Evolutionary conservation across 2,329 filamentous ascomycete species (phyloP).

Genomic region (Lasiodiplodia theobromae): DNA sequence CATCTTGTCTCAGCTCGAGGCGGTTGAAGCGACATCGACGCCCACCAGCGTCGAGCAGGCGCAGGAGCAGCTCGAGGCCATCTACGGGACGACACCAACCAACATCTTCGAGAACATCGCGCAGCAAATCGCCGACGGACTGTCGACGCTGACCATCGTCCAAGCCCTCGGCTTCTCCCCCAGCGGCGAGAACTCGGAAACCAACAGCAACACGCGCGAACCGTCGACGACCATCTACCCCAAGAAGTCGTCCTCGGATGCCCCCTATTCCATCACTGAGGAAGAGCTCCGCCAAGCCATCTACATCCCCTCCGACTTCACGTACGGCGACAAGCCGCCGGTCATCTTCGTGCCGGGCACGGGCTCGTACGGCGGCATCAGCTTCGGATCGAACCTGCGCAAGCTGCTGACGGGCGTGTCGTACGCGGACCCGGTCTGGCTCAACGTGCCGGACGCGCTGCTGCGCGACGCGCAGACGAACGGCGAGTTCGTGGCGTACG

Average conservation of each 20-base stretch:
- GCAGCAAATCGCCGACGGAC: conserved; percentile 37
- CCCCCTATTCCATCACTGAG: conserved; percentile 58
- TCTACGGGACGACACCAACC: conserved; percentile 35
- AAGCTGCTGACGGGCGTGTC: conserved; percentile 54
- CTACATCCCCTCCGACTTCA: conserved; percentile 59
- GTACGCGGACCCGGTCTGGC: conserved; percentile 60
- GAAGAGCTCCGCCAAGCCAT: conserved; percentile 58
- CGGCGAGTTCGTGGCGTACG: conserved; percentile 64
- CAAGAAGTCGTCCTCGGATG: conserved; percentile 50
- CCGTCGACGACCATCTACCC: conserved; percentile 47
- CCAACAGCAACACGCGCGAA: conserved; percentile 39
- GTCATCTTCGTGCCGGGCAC: conserved; percentile 64
- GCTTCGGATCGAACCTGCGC: conserved; percentile 57
- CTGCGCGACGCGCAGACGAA: conserved; percentile 60
- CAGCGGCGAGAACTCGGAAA: conserved; percentile 35
- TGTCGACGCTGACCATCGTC: conserved; percentile 28
- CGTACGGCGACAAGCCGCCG: conserved; percentile 54
- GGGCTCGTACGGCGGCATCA: conserved; percentile 55
- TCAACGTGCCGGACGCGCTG: conserved; percentile 60
- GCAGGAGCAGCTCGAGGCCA: conserved; percentile 29
- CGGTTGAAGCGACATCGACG: conserved; percentile 37
- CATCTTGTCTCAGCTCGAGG: conserved; percentile 31
- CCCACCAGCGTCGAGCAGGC: conserved; percentile 37
- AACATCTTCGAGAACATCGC: conserved; percentile 38
- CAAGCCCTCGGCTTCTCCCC: conserved; percentile 28